Evolutionary conservation across 768 basidiomycete genomes (phyloP), one percentile per base, ranked within the genome.

Genomic region (Fibroporia radiculosa): DNA sequence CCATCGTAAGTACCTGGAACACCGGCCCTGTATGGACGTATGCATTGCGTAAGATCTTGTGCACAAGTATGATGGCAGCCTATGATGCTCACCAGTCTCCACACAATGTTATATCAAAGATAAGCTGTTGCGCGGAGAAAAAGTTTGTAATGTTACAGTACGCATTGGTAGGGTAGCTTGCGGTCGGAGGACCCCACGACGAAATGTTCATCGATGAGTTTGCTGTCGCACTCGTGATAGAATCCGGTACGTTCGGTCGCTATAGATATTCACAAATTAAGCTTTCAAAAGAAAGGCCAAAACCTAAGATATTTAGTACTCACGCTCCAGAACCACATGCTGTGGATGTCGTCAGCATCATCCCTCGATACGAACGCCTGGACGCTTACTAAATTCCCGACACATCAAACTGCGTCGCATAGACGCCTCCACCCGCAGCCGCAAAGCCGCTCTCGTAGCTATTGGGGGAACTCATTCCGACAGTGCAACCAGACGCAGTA

Each of bases 351-450:
- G 16, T 45, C 22, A 44, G 18, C 36, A 18, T 22, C 5, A 25
- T 35, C 19, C 28, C 16, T 14, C 29, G 8, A 25, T 32, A 13
- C 56, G 37, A 56, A 40, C 16, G 14, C 16, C 40, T 16, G 22
- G 22, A 45, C 2, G 47, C 72, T 58, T 50, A 72, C 69, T 59
- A 73, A 29, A 77, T 66, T 16, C 75, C 82, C 1, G 70, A 58
- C 5, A 69, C 65, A 40, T 84, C 84, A 49, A 84, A 80, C 53
- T 84, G 82, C 3, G 80, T 71, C 2, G 83, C 83, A 61, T 69
- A 90, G 1, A 81, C 77, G 4, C 80, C 80, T 5, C 80, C 80
- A n/a, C 78, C 77, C 2, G 65, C 69, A 3, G 58, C 43, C 6
- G 67, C 68, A 48, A 77, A 77, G 4, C 59, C 64, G n/a, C 51